Percentiles rank a stretch among this genome's conserved stretches.
Conservation (phyloP, 805 yeast species). For the Debaryomyces prosopidis region DNA sequence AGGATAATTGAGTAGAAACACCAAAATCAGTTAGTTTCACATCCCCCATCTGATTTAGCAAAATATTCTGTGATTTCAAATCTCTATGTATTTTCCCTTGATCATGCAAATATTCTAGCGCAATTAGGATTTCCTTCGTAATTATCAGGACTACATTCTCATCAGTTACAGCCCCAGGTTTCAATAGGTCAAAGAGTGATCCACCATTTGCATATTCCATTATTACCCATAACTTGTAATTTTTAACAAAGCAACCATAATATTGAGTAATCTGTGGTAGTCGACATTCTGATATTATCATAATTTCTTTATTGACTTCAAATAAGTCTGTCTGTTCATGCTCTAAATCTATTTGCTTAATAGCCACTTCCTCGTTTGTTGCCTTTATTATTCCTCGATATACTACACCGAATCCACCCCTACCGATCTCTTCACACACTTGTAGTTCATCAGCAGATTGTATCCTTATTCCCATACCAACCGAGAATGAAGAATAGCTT, state of each 20-base stretch:
- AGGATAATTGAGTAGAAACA: conserved; percentile 43
- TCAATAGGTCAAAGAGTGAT: conserved; percentile 62
- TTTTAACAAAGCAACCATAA: conserved; percentile 69
- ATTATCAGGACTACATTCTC: conserved; percentile 50
- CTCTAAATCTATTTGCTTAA: conserved; percentile 72
- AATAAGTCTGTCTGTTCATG: conserved; percentile 60
- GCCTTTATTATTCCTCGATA: conserved; percentile 58
- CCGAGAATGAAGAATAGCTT: too few relatives aligned
- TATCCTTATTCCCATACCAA: conserved; percentile 13
- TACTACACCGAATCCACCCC: conserved; percentile 80
- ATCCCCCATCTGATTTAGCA: conserved; percentile 36
- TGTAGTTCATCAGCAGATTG: conserved; percentile 39
- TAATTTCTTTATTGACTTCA: conserved; percentile 74
- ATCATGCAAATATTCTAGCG: conserved; percentile 64
- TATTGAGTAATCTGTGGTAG: conserved; percentile 64
- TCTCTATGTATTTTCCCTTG: conserved; percentile 75
- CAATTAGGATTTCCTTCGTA: conserved; percentile 55
- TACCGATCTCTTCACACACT: conserved; percentile 59
- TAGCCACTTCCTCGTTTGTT: conserved; percentile 49
- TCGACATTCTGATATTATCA: conserved; percentile 65
- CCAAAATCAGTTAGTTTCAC: conserved; percentile 48
- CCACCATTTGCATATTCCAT: conserved; percentile 87
- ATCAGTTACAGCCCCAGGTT: conserved; percentile 60
- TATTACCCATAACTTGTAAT: conserved; percentile 72
- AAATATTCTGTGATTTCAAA: conserved; percentile 42